These are phyloP conservation scores for Aureobasidium sp. DNA, from an alignment of 2,329 filamentous ascomycete species.

Conservation along the genomic window DNA sequence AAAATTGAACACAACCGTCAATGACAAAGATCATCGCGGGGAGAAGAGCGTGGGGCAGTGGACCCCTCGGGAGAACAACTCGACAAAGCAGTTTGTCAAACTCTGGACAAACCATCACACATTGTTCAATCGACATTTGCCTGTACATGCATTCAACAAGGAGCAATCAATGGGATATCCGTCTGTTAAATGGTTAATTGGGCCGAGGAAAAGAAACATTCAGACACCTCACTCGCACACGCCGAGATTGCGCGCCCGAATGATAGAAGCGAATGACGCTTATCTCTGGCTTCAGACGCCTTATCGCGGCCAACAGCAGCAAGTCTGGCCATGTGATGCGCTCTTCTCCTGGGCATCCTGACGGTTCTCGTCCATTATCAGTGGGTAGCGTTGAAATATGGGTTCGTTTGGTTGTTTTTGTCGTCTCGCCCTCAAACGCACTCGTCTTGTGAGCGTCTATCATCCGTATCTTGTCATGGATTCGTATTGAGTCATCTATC, in stretches of 20 bases:
- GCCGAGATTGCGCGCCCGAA: neutral
- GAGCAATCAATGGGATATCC: neutral
- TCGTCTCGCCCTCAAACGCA: neutral
- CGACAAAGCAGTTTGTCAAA: slow-evolving; percentile 1
- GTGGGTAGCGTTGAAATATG: slow-evolving; percentile 6
- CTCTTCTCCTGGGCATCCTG: slow-evolving; percentile 2
- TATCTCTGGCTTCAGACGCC: slow-evolving; percentile 9
- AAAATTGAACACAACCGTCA: neutral
- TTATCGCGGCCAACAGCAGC: slow-evolving; percentile 14
- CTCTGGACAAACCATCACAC: neutral
- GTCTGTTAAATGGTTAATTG: neutral
- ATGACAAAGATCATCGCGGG: slow-evolving; percentile 3
- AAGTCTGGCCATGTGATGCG: slow-evolving; percentile 5
- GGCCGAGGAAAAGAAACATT: neutral
- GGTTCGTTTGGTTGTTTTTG: neutral
- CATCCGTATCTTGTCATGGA: slow-evolving; percentile 7
- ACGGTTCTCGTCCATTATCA: slow-evolving; percentile 7
- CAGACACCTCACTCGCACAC: neutral
- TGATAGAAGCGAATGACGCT: slow-evolving; percentile 5
- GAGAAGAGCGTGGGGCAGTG: slow-evolving; percentile 5
- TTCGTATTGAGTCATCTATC: slow-evolving; percentile 3
- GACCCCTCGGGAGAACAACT: neutral
- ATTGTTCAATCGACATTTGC: neutral
- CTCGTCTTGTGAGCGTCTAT: slow-evolving; percentile 12
- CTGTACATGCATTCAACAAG: neutral